Evolutionary conservation across 225 moss, liverwort and hornwort species (phyloP), one percentile per base, ranked within the genome.

Genomic region (Takakia lepidozioides): DNA sequence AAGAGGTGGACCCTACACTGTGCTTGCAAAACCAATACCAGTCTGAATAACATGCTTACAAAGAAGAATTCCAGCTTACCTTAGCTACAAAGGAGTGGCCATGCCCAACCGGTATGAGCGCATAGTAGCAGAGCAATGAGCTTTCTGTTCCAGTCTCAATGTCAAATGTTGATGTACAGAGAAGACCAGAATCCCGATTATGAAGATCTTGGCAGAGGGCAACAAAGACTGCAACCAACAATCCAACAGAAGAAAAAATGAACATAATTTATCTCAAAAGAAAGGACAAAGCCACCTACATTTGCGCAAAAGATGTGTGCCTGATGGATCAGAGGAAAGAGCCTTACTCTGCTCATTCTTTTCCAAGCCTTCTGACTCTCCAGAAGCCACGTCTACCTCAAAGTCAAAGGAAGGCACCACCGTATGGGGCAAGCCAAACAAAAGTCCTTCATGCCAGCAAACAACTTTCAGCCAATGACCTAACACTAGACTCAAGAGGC

Each of bases 161-260:
- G n/a, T 53, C 38, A 15, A 38, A 19, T 5, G 53, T n/a, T 25
- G 53, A 26, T n/a, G 53, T 53, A 25, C 38, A 53, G 21, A 53
- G 34, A 16, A 53, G 39, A 37, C 53, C 53, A 39, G 38, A 38
- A 39, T 25, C 15, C 11, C 38, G 25, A 25, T 25, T 17, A 24
- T 38, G 22, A 23, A 53, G 53, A 24, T 53, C 21, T 26, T 26
- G 53, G 25, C 18, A 38, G 15, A 53, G 14, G 14, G 25, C 53
- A 40, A 53, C 39, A 25, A 53, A 53, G 24, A 53, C 53, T 53
- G 38, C 53, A 27, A 26, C 27, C 47, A 47, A 28, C 21, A 29
- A 26, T 27, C 8, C 28, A 29, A 14, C 11, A 25, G n/a, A 10
- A n/a, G 21, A 3, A 9, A 11, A 46, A 23, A 13, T 46, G 23